These are phyloP conservation scores for Suhomyces kilbournensis DNA, from an alignment of 805 yeast genomes.

Conservation along the genomic window DNA sequence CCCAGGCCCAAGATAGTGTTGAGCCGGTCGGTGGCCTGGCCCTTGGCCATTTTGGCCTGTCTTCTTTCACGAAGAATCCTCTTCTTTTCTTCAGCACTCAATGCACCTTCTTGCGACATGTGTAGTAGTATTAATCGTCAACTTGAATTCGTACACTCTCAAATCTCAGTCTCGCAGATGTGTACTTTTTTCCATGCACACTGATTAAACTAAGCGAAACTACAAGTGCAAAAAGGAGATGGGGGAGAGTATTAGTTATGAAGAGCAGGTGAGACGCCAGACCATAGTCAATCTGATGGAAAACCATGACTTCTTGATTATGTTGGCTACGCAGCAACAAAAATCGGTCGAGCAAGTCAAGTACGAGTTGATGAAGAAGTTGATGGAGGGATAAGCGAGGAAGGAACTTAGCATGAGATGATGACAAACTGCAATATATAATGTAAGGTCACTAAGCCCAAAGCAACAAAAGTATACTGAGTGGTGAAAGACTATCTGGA, in stretches of 20 bases:
- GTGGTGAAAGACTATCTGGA: no score
- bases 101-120: neutral
- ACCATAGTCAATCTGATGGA: constrained; percentile 38
- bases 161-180: no score
- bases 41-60: constrained; percentile 58
- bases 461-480: no score
- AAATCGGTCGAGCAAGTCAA: constrained; percentile 43
- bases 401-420: no score
- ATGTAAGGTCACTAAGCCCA: no score
- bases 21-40: constrained; percentile 53
- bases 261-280: constrained; percentile 21
- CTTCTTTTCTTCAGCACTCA: constrained; percentile 58
- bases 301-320: constrained; percentile 35
- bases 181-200: neutral
- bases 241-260: constrained; percentile 7
- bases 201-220: neutral
- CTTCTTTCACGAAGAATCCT: constrained; percentile 59
- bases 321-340: constrained; percentile 40
- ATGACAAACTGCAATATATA: no score
- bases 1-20: constrained; percentile 42
- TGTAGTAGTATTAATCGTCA: no score
- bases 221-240: neutral
- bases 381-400: constrained; percentile 12
- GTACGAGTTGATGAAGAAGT: constrained; percentile 34
- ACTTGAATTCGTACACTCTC: neutral